phyloP scores from a whole-genome alignment of 2,329 filamentous ascomycete genomes.

The Sporothrix phasma region DNA sequence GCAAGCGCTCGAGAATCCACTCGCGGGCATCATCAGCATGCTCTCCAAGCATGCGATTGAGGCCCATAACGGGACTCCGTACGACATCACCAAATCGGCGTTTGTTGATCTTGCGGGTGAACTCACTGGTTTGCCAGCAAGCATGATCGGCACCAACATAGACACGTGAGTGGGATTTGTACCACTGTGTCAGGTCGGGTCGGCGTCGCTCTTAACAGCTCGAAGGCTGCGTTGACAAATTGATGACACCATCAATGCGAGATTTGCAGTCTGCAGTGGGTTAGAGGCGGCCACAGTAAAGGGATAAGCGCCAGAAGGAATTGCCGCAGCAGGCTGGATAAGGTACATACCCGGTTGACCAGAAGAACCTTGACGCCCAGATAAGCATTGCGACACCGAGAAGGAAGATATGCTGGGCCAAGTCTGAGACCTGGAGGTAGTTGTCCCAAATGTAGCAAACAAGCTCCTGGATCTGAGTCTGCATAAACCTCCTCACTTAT shows the following conservation, averaged over 20 bases:
- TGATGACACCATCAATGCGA: slow-evolving; percentile 61
- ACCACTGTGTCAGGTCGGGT: slow-evolving; percentile 69
- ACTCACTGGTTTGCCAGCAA: slow-evolving; percentile 59
- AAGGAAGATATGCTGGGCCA: slow-evolving; percentile 66
- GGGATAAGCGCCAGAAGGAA: neutral
- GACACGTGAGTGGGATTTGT: slow-evolving; percentile 68
- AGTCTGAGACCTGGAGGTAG: slow-evolving; percentile 71
- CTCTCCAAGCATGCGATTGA: slow-evolving; percentile 47
- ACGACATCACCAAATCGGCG: slow-evolving; percentile 50
- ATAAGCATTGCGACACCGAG: slow-evolving; percentile 83
- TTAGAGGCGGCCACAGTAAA: slow-evolving; percentile 15
- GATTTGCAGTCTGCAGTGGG: slow-evolving; percentile 47
- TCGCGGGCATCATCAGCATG: slow-evolving; percentile 42
- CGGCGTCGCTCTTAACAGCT: slow-evolving; percentile 68
- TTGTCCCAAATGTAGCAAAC: slow-evolving; percentile 93
- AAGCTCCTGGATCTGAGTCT: slow-evolving; percentile 59
- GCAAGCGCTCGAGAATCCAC: slow-evolving; percentile 39
- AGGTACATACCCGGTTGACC: slow-evolving; percentile 54
- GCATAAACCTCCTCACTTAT: slow-evolving; percentile 38
- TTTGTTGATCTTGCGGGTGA: slow-evolving; percentile 49
- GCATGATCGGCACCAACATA: slow-evolving; percentile 67
- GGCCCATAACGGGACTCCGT: slow-evolving; percentile 37
- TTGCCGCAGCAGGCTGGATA: neutral
- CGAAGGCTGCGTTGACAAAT: slow-evolving; percentile 67
- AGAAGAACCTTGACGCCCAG: slow-evolving; percentile 73